Percentiles rank a stretch among this genome's conserved stretches.
These are phyloP conservation scores for Sarcodon sp. DNA, from an alignment of 768 basidiomycete species.

Conservation along the genomic window DNA sequence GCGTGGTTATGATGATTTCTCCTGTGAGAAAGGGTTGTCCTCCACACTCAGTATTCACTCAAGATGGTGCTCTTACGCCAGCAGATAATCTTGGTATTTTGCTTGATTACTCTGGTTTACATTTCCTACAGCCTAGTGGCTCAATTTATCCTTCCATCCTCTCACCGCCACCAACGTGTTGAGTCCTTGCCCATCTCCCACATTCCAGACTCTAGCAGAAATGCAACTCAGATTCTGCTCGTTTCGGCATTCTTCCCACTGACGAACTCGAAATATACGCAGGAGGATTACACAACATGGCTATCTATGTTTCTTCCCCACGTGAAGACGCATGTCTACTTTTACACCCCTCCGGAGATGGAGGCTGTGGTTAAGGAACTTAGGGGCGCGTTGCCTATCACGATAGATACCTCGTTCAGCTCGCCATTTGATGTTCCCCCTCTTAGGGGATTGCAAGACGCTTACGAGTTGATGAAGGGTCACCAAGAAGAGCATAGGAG, in stretches of 20 bases:
- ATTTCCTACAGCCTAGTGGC: too few relatives aligned
- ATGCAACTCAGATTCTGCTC: slow-evolving; percentile 6
- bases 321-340: slow-evolving; percentile 11
- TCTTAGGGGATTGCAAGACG: slow-evolving; percentile 5
- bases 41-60: too few relatives aligned
- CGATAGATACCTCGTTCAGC: slow-evolving; percentile 11
- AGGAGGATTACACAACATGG: slow-evolving; percentile 10
- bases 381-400: slow-evolving; percentile 8
- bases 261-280: slow-evolving; percentile 11
- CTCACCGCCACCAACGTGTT: too few relatives aligned
- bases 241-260: slow-evolving; percentile 16
- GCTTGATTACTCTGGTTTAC: too few relatives aligned
- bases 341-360: slow-evolving; percentile 12
- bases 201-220: too few relatives aligned
- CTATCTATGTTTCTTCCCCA: slow-evolving; percentile 9
- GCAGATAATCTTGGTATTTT: too few relatives aligned
- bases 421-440: slow-evolving; percentile 14
- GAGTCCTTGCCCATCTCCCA: too few relatives aligned
- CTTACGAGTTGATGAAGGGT: slow-evolving; percentile 9
- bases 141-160: too few relatives aligned
- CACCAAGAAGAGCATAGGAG: slow-evolving; percentile 7
- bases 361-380: slow-evolving; percentile 7
- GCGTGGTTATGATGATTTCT: too few relatives aligned
- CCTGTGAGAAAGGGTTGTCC: too few relatives aligned
- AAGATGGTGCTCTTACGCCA: too few relatives aligned